Base-by-base conservation (phyloP, 2,329 filamentous ascomycete genomes). In the Aureobasidium uvarum region DNA sequence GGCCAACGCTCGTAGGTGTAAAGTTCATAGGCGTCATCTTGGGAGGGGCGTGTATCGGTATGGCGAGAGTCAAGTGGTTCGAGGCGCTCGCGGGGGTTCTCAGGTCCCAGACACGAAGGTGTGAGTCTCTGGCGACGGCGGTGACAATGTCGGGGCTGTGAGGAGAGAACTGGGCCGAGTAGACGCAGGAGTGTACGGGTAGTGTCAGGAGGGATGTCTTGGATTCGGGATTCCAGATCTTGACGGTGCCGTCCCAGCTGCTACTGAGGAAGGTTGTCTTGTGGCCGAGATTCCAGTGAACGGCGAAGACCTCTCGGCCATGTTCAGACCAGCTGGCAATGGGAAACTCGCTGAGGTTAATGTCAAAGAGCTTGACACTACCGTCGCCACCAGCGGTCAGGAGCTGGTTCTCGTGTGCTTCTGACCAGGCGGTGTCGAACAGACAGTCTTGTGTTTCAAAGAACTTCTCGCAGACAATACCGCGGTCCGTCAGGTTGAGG, bases 361-460 rank as follows among this genome's bases (percentile, higher is more conserved):
- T 85, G 78, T 99, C 95, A 77, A 95, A 99, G 54, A 99, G 86
- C 80, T 97, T 97, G 73, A 99, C 85, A 64, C 91, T 94, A 64
- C 95, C 95, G 79, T 99, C 95, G 69, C 95, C 95, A 70, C 91
- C 93, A 0, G 92, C 93, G 1, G 89, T 89, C 23, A 96, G 84
- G 60, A 97, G 81, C 80, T 99, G 95, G 78, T 95, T 96, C 80
- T 97, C 94, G 80, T 99, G 93, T 70, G 92, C 86, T 80, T 99
- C 95, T 20, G 92, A 96, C 92, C 95, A 98, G 31, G 93, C 86
- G 62, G 95, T 83, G 78, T 99, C 95, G 78, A 96, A 99, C 69
- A 98, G 89, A 51, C 93, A 91, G 77, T 99, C 95, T 81, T 98
- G 96, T 13, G 95, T 99, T 74, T 97, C 94, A 80, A 94, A 99